Base-by-base conservation (phyloP, 2,329 filamentous ascomycete genomes). In the Rhynchosporium secalis region DNA sequence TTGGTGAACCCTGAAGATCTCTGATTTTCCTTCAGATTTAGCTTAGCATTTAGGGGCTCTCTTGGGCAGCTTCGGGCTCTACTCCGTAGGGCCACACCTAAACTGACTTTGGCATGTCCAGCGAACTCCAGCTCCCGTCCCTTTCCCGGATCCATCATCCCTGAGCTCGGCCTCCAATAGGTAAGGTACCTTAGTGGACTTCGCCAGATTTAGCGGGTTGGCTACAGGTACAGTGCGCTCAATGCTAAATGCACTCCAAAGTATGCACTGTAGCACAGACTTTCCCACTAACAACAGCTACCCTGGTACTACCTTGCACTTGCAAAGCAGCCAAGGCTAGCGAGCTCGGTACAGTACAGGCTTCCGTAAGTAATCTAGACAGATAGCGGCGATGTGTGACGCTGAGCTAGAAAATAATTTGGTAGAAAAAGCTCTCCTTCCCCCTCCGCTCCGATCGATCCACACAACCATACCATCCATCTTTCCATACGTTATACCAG, bases 91-190 rank as follows among this genome's bases (percentile, higher is more conserved):
- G 31, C 20, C 33, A 38, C 36, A n/a, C 48, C 48, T 43, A 33
- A 47, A 49, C 47, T 29, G 36, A 54, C 51, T 41, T 41, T 54
- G 51, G 51, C 36, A 10, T 26, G 29, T 29, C 38, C 51, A 54
- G 5, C 33, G 33, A 36, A 36, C 20, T 20, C 20, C 20, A 20
- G 20, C 20, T 36, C 2, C 33, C 33, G 51, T 54, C 51, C 51
- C 51, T 59, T 38, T 59, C 36, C 56, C 60, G 58, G 64, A 63
- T 55, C 63, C 56, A 38, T 33, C 52, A 69, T 65, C 68, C 70
- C 68, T 48, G 70, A 65, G 59, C 66, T 69, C n/a, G 65, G 66
- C 33, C 28, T 61, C 49, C 62, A 64, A 66, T 66, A 20, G 20
- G 20, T 20, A 20, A 1, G 20, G 20, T 20, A 20, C 20, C 20